Base-by-base conservation (phyloP, 306 rosid genomes). In the Citrullus amarus region DNA sequence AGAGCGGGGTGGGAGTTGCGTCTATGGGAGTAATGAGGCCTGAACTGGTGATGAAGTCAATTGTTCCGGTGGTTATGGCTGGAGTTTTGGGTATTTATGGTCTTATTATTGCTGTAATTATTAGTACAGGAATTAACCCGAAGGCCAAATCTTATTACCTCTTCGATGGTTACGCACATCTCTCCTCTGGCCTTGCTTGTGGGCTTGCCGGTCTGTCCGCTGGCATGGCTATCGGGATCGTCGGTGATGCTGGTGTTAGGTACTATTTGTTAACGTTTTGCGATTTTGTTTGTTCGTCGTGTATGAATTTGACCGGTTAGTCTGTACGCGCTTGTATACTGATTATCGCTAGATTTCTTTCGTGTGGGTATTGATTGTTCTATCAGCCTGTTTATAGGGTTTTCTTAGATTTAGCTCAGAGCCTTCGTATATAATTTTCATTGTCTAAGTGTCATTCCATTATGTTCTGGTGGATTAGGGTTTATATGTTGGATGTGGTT, bases 21-120 rank as follows among this genome's bases (percentile, higher is more conserved):
- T 88, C 91, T 72, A 88, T 88, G 91, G 91, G 91, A 28, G 91
- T 88, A 76, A 88, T 88, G 91, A 82, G 91, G 87, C 91, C 91
- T 53, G 91, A 88, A 82, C 80, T 88, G 75, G 91, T 88, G 44
- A 88, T 88, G 91, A 88, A 88, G 83, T 88, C 91, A 59, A 88
- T 88, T 80, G 91, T 88, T 56, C 91, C 91, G 77, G 91, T 88
- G 77, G 91, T 88, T 73, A 88, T 88, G 91, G 91, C 89, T 7
- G 91, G 91, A 67, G 91, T 88, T 67, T 81, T 88, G 84, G 91
- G 91, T 63, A 88, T 88, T 20, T 88, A 88, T 58, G 91, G 91
- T 2, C 83, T 88, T 8, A 88, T 88, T 51, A 86, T 88, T 48
- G 91, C 91, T n/a, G 91, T 88, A 10, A 88, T 88, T 66, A 88